Evolutionary conservation across 225 moss, liverwort and hornwort genomes (phyloP).

Genomic region (Pseudisothecium myosuroides): DNA sequence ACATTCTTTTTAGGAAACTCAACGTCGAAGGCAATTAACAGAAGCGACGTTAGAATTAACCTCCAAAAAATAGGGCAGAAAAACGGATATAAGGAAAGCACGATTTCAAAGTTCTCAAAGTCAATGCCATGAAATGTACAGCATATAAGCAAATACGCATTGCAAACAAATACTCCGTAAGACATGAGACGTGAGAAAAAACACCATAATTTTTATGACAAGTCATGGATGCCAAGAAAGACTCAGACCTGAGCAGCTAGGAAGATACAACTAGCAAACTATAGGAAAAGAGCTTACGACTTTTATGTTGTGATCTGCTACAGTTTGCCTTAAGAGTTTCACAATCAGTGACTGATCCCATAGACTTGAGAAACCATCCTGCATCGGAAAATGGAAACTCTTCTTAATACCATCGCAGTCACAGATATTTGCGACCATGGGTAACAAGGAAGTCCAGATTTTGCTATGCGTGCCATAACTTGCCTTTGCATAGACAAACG

Average conservation of each 20-base stretch:
- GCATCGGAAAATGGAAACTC: not conserved
- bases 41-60: not conserved
- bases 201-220: not conserved
- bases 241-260: not conserved
- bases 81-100: not conserved
- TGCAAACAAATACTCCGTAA: not conserved
- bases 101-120: not conserved
- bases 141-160: not conserved
- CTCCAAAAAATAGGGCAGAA: not conserved
- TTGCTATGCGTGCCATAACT: not conserved
- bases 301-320: conserved; percentile 22
- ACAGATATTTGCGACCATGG: not conserved
- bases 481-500: not conserved
- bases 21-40: not conserved
- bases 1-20: not conserved
- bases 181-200: not conserved
- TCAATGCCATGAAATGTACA: not conserved
- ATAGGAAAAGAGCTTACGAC: conserved; percentile 14
- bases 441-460: not conserved
- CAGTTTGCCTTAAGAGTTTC: conserved; percentile 16
- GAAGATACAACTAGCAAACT: not conserved
- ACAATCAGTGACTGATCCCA: conserved; percentile 38
- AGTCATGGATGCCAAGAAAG: not conserved
- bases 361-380: conserved; percentile 47
- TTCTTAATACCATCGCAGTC: not conserved